A percentile compares a stretch with the other conserved stretches of the same genome.
Evolutionary conservation across 78 protist genomes (phyloP).

Genomic region (Trichosphaerium sp.): DNA sequence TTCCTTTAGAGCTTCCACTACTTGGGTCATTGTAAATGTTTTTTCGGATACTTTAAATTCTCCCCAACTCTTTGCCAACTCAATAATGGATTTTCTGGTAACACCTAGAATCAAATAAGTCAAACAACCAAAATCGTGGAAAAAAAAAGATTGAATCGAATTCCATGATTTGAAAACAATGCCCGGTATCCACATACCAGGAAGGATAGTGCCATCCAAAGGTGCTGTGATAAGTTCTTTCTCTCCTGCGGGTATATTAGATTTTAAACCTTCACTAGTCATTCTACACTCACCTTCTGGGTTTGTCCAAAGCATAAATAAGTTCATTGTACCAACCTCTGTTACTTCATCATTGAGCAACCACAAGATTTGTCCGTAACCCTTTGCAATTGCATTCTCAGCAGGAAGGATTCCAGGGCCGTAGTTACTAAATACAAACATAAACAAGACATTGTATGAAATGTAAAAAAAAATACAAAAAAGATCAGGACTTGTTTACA

Average conservation of each 20-base stretch:
- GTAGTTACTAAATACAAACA: constrained; percentile 92
- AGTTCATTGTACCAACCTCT: constrained; percentile 99
- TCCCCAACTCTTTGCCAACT: constrained; percentile 50
- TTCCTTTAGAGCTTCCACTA: constrained; percentile 57
- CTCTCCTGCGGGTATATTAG: too few relatives aligned
- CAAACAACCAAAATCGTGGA: too few relatives aligned
- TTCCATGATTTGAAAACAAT: too few relatives aligned
- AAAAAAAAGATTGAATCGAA: too few relatives aligned
- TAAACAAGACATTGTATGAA: too few relatives aligned
- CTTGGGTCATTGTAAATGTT: constrained; percentile 67
- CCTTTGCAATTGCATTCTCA: constrained; percentile 65
- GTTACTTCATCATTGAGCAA: constrained; percentile 75
- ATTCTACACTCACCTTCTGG: constrained; percentile 35
- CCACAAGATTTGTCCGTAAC: constrained; percentile 95
- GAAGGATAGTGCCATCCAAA: constrained; percentile 87
- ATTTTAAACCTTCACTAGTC: neutral
- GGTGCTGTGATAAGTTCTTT: constrained; percentile 75
- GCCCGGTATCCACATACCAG: too few relatives aligned
- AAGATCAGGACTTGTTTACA: too few relatives aligned
- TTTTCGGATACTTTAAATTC: constrained; percentile 83
- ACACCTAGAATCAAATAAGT: too few relatives aligned
- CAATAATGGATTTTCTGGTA: constrained; percentile 89
- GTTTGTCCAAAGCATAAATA: constrained; percentile 76
- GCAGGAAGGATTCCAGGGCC: constrained; percentile 86
- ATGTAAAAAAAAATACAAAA: too few relatives aligned